Percentiles rank a stretch among this genome's conserved stretches.
phyloP scores from a whole-genome alignment of 139 green algal species.

The Chlorella sp. region DNA sequence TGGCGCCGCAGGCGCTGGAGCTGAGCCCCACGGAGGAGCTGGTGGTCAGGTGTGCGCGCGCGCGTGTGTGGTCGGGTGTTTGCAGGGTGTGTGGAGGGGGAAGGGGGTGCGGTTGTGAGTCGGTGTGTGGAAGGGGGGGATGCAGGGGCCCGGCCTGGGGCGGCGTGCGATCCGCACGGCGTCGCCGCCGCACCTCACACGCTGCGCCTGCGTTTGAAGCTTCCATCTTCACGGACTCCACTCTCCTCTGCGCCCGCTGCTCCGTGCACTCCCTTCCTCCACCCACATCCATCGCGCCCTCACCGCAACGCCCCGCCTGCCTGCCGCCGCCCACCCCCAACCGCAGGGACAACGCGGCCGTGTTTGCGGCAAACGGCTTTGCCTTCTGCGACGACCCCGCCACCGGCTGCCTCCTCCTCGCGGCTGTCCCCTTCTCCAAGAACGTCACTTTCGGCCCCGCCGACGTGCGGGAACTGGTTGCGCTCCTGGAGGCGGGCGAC shows the following conservation, averaged over 20 bases:
- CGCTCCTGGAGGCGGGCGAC: slow-evolving; percentile 33
- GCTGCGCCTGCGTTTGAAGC: too few species aligned
- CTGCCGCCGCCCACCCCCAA: too few species aligned
- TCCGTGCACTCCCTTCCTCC: too few species aligned
- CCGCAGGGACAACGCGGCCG: slow-evolving; percentile 62
- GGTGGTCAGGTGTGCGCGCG: slow-evolving; percentile 36
- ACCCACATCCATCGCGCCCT: too few species aligned
- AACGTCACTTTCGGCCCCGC: slow-evolving; percentile 60
- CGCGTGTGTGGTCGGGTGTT: neutral
- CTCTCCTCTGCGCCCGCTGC: too few species aligned
- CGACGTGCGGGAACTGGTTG: slow-evolving; percentile 71
- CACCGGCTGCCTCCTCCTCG: slow-evolving; percentile 50
- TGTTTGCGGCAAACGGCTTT: slow-evolving; percentile 90
- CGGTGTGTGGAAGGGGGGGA: neutral
- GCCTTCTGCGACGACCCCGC: slow-evolving; percentile 74
- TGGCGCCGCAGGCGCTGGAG: slow-evolving; percentile 63
- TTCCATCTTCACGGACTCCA: too few species aligned
- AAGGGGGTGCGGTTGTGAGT: neutral
- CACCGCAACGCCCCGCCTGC: too few species aligned
- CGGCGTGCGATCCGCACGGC: too few species aligned
- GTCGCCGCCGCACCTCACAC: too few species aligned
- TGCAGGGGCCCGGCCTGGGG: too few species aligned
- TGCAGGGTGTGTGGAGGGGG: neutral
- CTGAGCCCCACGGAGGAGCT: slow-evolving; percentile 61
- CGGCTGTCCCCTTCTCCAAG: slow-evolving; percentile 68